These are phyloP conservation scores for Filosporella fistucella DNA, from an alignment of 495 filamentous ascomycete genomes.

Conservation along the genomic window DNA sequence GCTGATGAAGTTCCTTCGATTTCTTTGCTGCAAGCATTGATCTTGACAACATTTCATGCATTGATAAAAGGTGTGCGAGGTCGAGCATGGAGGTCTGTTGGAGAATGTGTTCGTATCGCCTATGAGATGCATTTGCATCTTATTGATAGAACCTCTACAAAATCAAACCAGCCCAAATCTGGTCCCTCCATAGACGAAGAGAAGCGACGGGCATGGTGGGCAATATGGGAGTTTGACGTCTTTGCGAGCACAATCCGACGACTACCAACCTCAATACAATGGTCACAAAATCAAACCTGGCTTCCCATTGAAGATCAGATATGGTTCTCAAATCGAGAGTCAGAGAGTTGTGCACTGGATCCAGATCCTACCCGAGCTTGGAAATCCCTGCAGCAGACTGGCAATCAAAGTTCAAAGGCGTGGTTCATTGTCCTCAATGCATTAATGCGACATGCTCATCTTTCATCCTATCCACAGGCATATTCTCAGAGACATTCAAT, in stretches of 20 bases:
- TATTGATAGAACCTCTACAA: constrained; percentile 18
- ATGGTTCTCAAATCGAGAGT: constrained; percentile 24
- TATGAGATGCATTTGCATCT: constrained; percentile 29
- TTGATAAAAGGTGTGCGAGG: constrained; percentile 25
- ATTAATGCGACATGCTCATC: constrained; percentile 26
- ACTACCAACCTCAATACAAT: neutral
- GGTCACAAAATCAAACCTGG: neutral
- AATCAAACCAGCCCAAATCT: constrained; percentile 5
- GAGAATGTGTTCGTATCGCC: constrained; percentile 26
- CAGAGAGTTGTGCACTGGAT: constrained; percentile 25
- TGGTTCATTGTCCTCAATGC: constrained; percentile 35
- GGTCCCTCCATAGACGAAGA: no score
- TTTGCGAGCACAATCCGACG: neutral
- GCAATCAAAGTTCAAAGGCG: constrained; percentile 29
- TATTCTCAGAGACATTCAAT: neutral
- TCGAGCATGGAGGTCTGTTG: constrained; percentile 26
- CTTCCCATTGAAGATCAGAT: constrained; percentile 14
- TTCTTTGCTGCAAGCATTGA: constrained; percentile 25
- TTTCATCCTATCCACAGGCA: neutral
- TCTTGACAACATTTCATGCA: constrained; percentile 25
- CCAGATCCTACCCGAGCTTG: constrained; percentile 23
- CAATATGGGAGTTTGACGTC: constrained; percentile 1
- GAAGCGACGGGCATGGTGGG: constrained; percentile 16
- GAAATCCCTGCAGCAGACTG: constrained; percentile 26
- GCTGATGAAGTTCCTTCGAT: constrained; percentile 24